Evolutionary conservation across 768 basidiomycete genomes (phyloP).

Genomic region (Kwoniella newhampshirensis): DNA sequence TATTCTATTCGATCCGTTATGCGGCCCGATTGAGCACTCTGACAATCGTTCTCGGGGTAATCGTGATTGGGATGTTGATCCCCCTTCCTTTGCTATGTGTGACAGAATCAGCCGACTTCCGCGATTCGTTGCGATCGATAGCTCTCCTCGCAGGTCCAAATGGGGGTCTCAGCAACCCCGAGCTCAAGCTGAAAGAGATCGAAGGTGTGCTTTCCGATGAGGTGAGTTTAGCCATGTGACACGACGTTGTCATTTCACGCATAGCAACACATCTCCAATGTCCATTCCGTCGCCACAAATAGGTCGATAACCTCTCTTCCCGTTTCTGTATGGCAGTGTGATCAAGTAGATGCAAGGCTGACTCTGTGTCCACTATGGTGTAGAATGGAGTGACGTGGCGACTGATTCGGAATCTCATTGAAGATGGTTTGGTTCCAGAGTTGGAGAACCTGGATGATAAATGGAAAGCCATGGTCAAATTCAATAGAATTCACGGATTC

Average conservation of each 20-base stretch:
- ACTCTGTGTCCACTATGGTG: neutral
- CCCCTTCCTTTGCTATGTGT: no score
- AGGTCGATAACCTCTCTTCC: no score
- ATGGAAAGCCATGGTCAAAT: slow-evolving; percentile 28
- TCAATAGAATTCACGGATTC: slow-evolving; percentile 45
- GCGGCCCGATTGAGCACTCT: no score
- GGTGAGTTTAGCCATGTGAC: no score
- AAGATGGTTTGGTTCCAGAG: slow-evolving; percentile 34
- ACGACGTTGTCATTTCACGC: neutral
- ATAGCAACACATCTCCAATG: neutral
- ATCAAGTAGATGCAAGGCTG: no score
- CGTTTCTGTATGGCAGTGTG: no score
- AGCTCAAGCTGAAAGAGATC: slow-evolving; percentile 36
- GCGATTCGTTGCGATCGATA: slow-evolving; percentile 28
- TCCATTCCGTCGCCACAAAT: no score
- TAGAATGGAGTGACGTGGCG: slow-evolving; percentile 50
- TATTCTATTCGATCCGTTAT: no score
- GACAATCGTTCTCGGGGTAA: no score
- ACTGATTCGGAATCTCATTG: slow-evolving; percentile 33
- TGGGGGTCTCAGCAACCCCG: slow-evolving; percentile 20
- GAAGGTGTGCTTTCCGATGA: slow-evolving; percentile 40
- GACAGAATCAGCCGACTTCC: slow-evolving; percentile 14
- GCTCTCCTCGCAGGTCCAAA: slow-evolving; percentile 24
- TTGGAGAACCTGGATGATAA: slow-evolving; percentile 28
- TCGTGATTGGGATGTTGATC: no score